These are phyloP conservation scores for Phytophthora pinifolia DNA, from an alignment of 352 stramenopile species.

Conservation along the genomic window DNA sequence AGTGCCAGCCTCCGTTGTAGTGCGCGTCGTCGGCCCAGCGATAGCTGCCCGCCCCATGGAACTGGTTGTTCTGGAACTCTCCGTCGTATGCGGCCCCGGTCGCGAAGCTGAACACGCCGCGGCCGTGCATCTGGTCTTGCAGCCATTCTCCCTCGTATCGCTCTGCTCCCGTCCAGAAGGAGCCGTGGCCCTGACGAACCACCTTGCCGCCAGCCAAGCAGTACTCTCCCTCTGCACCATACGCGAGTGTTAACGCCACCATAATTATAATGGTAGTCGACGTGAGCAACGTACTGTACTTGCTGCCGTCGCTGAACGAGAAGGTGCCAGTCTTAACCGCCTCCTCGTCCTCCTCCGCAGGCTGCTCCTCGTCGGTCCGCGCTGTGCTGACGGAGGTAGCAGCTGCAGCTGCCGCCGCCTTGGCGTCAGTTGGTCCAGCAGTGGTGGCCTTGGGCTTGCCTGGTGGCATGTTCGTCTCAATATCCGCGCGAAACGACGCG, in stretches of 20 bases:
- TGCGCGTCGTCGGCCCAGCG: slow-evolving; percentile 63
- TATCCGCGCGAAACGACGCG: slow-evolving; percentile 24
- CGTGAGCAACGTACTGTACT: slow-evolving; percentile 42
- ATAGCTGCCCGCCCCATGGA: slow-evolving; percentile 68
- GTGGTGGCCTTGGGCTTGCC: slow-evolving; percentile 25
- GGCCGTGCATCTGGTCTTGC: slow-evolving; percentile 69
- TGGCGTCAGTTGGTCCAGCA: slow-evolving; percentile 28
- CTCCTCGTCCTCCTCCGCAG: slow-evolving; percentile 39
- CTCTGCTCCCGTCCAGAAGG: slow-evolving; percentile 56
- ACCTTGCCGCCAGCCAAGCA: slow-evolving; percentile 32
- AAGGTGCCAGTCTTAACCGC: slow-evolving; percentile 50
- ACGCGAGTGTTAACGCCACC: neutral
- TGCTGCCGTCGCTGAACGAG: slow-evolving; percentile 65
- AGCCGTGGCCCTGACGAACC: slow-evolving; percentile 55
- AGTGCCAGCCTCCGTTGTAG: slow-evolving; percentile 62
- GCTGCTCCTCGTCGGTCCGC: slow-evolving; percentile 34
- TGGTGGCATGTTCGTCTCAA: neutral
- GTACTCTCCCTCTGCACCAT: slow-evolving; percentile 49
- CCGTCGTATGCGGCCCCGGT: slow-evolving; percentile 76
- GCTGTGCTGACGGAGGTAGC: slow-evolving; percentile 2
- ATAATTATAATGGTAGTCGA: slow-evolving; percentile 4
- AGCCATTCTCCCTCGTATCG: slow-evolving; percentile 65
- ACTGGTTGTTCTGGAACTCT: slow-evolving; percentile 63
- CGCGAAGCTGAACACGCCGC: slow-evolving; percentile 62
- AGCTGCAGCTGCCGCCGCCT: slow-evolving; percentile 15